Percentiles rank a stretch among this genome's conserved stretches.
Conservation (phyloP, 768 basidiomycete species). For the Gymnopilus dilepis region DNA sequence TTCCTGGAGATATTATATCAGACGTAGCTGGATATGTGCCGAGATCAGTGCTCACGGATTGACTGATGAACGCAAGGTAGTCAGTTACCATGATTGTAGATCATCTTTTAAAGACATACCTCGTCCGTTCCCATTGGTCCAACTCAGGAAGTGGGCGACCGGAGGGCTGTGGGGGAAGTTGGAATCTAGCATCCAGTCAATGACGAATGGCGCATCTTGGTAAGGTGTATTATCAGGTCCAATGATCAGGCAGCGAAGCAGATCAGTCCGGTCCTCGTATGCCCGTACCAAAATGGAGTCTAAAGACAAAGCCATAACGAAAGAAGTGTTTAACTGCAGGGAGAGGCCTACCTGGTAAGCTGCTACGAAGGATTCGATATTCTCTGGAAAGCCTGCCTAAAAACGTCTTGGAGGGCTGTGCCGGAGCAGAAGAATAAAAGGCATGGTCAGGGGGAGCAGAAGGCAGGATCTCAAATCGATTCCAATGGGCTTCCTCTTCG, state of each 20-base stretch:
- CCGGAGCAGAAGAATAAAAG: constrained; percentile 64
- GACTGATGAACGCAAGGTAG: constrained; percentile 42
- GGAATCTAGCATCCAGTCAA: constrained; percentile 90
- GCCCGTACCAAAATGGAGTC: constrained; percentile 89
- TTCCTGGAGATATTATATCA: constrained; percentile 52
- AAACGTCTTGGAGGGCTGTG: constrained; percentile 76
- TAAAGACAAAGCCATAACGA: constrained; percentile 31
- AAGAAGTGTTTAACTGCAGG: neutral
- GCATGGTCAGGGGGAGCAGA: constrained; percentile 84
- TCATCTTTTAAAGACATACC: constrained; percentile 45
- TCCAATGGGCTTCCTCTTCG: constrained; percentile 59
- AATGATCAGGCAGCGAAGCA: constrained; percentile 87
- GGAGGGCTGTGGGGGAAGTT: constrained; percentile 86
- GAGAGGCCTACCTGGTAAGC: constrained; percentile 75
- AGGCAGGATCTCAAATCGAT: constrained; percentile 80
- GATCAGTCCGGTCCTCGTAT: constrained; percentile 88
- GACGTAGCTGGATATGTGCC: neutral
- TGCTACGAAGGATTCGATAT: constrained; percentile 77
- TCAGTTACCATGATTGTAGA: constrained; percentile 7
- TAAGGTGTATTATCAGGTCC: constrained; percentile 97
- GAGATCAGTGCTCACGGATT: constrained; percentile 66
- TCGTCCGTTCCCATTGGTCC: constrained; percentile 94
- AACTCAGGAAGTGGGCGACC: constrained; percentile 87
- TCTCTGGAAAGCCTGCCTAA: constrained; percentile 80
- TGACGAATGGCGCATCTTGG: constrained; percentile 92